Evolutionary conservation across 1,284 basidiomycete genomes (phyloP).

Genomic region (Melampsora americana): DNA sequence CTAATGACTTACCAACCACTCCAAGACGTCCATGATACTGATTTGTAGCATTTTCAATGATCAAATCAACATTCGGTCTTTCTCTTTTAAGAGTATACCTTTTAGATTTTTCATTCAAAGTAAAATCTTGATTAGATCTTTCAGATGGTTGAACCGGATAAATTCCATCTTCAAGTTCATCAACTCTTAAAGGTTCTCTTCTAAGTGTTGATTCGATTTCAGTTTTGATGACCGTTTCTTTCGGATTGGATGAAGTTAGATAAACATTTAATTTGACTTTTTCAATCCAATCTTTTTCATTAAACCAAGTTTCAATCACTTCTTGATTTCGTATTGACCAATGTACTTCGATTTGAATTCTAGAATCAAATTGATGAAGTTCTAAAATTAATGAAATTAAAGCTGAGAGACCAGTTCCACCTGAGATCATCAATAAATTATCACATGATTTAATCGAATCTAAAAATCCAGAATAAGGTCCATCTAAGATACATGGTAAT

Average conservation of each 20-base stretch:
- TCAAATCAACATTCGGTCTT: slow-evolving; percentile 6
- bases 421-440: slow-evolving; percentile 55
- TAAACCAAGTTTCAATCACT: slow-evolving; percentile 20
- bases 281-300: slow-evolving; percentile 11
- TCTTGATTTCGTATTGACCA: slow-evolving; percentile 13
- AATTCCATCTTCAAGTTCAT: background rate
- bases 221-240: background rate
- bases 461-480: slow-evolving; percentile 56
- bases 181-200: background rate
- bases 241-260: background rate
- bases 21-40: slow-evolving; percentile 19
- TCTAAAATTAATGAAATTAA: slow-evolving; percentile 15
- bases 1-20: slow-evolving; percentile 28
- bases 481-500: slow-evolving; percentile 55
- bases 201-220: background rate
- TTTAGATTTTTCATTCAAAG: background rate
- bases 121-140: background rate
- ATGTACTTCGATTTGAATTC: slow-evolving; percentile 9
- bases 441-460: slow-evolving; percentile 53
- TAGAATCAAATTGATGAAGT: background rate
- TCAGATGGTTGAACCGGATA: background rate
- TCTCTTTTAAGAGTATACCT: background rate
- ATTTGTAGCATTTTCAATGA: slow-evolving; percentile 2
- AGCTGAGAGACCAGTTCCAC: slow-evolving; percentile 54
- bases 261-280: slow-evolving; percentile 15